phyloP scores from a whole-genome alignment of 169 alveolate species.

The Eimeria sp. region DNA sequence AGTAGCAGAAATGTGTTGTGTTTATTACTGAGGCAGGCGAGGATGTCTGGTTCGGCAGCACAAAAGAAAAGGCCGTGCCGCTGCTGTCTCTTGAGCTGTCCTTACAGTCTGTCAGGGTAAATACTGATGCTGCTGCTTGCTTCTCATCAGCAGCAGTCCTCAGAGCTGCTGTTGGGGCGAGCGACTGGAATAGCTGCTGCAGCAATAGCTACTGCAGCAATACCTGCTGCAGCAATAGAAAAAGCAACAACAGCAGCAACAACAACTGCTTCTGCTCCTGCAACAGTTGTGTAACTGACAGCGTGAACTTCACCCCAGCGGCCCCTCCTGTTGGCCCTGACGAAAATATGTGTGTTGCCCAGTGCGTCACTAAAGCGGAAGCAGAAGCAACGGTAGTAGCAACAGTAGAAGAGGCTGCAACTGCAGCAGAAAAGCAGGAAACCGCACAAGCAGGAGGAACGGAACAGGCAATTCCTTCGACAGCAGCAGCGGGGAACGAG shows the following conservation, averaged over 20 bases:
- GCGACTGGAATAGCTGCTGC: not conserved
- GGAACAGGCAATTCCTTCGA: not conserved
- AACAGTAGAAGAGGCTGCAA: slow-evolving; percentile 30
- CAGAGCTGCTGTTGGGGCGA: slow-evolving; percentile 5
- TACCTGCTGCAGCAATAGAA: not conserved
- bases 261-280: not conserved
- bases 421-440: not conserved
- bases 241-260: not conserved
- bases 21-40: not conserved
- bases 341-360: not conserved
- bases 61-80: not conserved
- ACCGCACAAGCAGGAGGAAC: not conserved
- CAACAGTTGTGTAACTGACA: not conserved
- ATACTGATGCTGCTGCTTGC: slow-evolving; percentile 23
- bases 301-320: not conserved
- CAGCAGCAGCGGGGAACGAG: not conserved
- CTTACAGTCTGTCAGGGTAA: not conserved
- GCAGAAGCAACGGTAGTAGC: slow-evolving; percentile 2
- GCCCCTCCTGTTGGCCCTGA: not conserved
- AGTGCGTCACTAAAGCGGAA: not conserved
- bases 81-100: slow-evolving; percentile 27
- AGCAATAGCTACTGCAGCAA: not conserved
- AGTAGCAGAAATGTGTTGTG: not conserved
- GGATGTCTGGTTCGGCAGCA: not conserved
- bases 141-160: slow-evolving; percentile 22